These are phyloP conservation scores for Dryas drummondii DNA, from an alignment of 306 rosid genomes.

Conservation along the genomic window DNA sequence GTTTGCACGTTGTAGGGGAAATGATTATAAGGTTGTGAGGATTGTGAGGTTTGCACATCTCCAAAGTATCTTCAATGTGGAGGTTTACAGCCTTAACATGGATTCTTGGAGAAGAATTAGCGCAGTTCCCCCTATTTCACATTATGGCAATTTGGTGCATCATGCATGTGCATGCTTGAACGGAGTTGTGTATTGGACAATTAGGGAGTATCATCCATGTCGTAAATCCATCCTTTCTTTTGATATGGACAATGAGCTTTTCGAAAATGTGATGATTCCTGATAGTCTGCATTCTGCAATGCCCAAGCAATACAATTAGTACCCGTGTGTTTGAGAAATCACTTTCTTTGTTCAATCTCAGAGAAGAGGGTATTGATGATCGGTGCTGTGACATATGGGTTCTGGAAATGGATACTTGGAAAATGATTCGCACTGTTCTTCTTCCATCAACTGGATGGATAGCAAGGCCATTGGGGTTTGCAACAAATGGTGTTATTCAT, in stretches of 20 bases:
- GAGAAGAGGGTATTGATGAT: neutral
- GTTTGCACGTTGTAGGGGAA: neutral
- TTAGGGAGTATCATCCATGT: too few species aligned
- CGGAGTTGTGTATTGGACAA: neutral
- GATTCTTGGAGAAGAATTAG: neutral
- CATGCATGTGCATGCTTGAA: neutral
- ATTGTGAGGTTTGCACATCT: too few species aligned
- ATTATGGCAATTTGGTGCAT: too few species aligned
- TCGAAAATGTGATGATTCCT: neutral
- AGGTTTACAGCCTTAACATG: neutral
- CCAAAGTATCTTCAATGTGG: neutral
- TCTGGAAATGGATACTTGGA: neutral
- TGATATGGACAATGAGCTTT: neutral
- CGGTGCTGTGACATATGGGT: neutral
- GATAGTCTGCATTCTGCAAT: neutral
- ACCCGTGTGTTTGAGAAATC: neutral
- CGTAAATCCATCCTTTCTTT: neutral
- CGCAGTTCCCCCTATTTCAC: neutral
- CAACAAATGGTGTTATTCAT: neutral
- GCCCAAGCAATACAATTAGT: neutral
- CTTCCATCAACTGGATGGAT: neutral
- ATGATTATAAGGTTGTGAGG: slow-evolving; percentile 2
- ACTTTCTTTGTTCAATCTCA: neutral
- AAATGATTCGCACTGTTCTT: neutral
- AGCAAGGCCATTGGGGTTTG: neutral